phyloP scores from a whole-genome alignment of 2,329 filamentous ascomycete genomes.

The Sporothrix phasma region DNA sequence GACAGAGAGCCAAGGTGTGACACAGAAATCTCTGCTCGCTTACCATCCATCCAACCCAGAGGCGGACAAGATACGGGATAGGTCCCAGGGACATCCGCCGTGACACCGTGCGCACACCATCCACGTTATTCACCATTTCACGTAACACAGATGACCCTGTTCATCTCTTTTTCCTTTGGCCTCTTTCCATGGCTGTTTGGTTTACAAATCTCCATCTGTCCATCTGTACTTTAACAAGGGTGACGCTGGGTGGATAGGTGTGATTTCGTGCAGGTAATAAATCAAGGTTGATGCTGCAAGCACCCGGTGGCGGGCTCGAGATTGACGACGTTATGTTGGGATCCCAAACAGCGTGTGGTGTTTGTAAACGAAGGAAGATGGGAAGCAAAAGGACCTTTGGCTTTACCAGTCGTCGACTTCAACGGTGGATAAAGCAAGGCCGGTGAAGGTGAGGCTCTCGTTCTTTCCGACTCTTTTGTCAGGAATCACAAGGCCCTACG shows the following conservation, averaged over 20 bases:
- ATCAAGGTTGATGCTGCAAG: constrained; percentile 5
- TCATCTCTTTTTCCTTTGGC: neutral
- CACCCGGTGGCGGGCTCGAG: constrained; percentile 20
- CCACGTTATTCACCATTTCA: constrained; percentile 7
- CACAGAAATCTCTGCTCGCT: constrained; percentile 1
- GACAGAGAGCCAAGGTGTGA: neutral
- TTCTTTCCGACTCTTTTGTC: neutral
- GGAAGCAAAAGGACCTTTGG: too few species aligned
- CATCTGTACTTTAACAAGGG: neutral
- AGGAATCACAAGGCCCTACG: neutral
- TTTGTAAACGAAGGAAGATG: neutral
- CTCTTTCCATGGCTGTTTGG: neutral
- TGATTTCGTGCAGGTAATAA: neutral
- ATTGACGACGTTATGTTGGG: too few species aligned
- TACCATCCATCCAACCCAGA: neutral
- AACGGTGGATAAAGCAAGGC: too few species aligned
- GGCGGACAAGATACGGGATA: neutral
- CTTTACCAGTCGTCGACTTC: too few species aligned
- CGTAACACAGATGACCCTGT: neutral
- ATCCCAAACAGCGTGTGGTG: too few species aligned
- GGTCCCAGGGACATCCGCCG: neutral
- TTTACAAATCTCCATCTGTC: too few species aligned
- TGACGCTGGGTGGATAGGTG: neutral
- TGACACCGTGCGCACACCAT: constrained; percentile 1
- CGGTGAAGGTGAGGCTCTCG: neutral